Evolutionary conservation across 495 filamentous ascomycete species (phyloP), one percentile per base, ranked within the genome.

Genomic region (Ramalina intermedia): DNA sequence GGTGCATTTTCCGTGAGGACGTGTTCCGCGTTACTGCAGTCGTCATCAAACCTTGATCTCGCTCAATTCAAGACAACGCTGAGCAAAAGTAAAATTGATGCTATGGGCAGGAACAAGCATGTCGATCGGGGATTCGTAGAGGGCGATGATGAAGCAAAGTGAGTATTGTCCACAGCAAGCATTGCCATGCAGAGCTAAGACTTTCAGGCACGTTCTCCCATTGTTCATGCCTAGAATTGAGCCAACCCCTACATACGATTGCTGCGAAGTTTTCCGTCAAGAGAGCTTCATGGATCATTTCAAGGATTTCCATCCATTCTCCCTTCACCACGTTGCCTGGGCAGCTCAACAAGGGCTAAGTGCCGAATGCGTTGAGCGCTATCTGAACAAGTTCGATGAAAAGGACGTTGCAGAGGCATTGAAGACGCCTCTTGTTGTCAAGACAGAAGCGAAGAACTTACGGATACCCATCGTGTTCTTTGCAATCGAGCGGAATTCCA

Each of bases 401-500:
- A 20, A n/a, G 2, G 18, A 35, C 8, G 24, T 37, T 8, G 7
- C n/a, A n/a, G 14, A 36, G 27, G 12, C 29, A 33, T 18, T 44
- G 7, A 37, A n/a, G 26, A 20, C 9, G 18, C n/a, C 29, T 14
- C 6, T 17, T 8, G 20, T 12, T 6, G 16, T 26, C 37, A 17
- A 23, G n/a, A 37, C 23, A 6, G 41, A 18, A n/a, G 2, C 11
- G 1, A 44, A 16, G 24, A 27, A 4, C 8, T 8, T 27, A 17
- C 23, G 1, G 1, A 37, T 45, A 14, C 55, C 55, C 4, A 41
- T 55, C 9, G n/a, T 58, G 11, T 52, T 41, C 33, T 55, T 49
- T 24, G 56, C 49, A 8, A 46, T 51, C 13, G 43, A 58, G 43
- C 47, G 50, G 13, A 58, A 58, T 6, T 55, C 20, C 13, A 47